Evolutionary conservation across 495 filamentous ascomycete species (phyloP).

Genomic region (Penicillium flavigenum): DNA sequence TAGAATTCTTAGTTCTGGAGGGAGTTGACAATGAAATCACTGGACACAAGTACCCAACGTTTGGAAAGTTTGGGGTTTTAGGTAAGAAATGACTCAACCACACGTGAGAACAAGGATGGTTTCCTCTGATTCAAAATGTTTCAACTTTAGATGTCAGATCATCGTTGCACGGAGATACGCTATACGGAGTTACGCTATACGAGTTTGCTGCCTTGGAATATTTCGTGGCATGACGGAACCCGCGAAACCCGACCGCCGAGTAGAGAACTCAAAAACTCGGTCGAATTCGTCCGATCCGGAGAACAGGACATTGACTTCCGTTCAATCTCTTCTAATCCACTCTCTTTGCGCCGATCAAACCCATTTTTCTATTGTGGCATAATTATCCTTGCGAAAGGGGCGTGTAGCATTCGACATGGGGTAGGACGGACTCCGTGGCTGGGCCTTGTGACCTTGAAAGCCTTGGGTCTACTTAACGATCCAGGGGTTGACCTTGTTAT

Average conservation of each 20-base stretch:
- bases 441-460: not conserved
- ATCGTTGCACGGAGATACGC: not conserved
- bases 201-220: slow-evolving; percentile 2
- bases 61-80: not conserved
- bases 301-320: not conserved
- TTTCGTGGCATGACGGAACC: slow-evolving; percentile 11
- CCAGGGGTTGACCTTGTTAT: not conserved
- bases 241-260: slow-evolving; percentile 6
- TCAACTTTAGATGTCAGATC: too few relatives aligned
- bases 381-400: not conserved
- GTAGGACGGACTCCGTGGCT: not conserved
- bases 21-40: not conserved
- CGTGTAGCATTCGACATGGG: not conserved
- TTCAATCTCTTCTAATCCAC: not conserved
- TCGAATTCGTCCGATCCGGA: slow-evolving; percentile 14
- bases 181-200: not conserved
- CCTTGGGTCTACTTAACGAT: not conserved
- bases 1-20: not conserved
- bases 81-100: slow-evolving; percentile 3
- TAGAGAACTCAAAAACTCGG: not conserved
- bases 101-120: not conserved
- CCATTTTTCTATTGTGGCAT: not conserved
- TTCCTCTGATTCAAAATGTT: not conserved
- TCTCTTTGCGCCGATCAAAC: not conserved
- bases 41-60: not conserved